A percentile compares a stretch with the other conserved stretches of the same genome.
These are phyloP conservation scores for Sordariomycetes sp. DNA, from an alignment of 2,329 filamentous ascomycete species.

Conservation along the genomic window DNA sequence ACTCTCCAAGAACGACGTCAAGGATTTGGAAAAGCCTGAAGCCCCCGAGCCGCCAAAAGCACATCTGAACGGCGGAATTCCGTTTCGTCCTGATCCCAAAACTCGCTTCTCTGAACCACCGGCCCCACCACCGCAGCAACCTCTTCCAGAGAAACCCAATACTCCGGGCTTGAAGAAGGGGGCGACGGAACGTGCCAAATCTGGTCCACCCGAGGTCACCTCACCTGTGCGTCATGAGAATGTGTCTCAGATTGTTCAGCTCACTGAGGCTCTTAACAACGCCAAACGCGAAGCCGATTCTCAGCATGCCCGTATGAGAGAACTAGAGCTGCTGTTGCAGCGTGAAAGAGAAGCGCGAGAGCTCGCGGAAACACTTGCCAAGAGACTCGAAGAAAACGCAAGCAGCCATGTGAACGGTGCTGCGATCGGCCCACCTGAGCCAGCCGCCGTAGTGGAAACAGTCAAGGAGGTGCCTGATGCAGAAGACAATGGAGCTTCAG, in stretches of 20 bases:
- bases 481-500: slow-evolving; percentile 10
- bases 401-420: slow-evolving; percentile 19
- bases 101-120: slow-evolving; percentile 87
- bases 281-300: slow-evolving; percentile 81
- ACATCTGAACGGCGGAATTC: slow-evolving; percentile 37
- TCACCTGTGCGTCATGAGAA: slow-evolving; percentile 53
- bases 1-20: slow-evolving; percentile 60
- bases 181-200: slow-evolving; percentile 66
- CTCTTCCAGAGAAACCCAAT: slow-evolving; percentile 88
- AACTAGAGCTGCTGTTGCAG: slow-evolving; percentile 64
- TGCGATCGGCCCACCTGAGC: slow-evolving; percentile 2
- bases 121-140: slow-evolving; percentile 86
- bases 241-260: slow-evolving; percentile 66
- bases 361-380: slow-evolving; percentile 73
- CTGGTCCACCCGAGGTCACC: slow-evolving; percentile 40
- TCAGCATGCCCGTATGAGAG: slow-evolving; percentile 71
- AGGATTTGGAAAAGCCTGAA: slow-evolving; percentile 45
- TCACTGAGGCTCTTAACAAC: slow-evolving; percentile 76
- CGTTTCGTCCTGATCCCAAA: slow-evolving; percentile 65
- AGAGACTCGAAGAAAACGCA: slow-evolving; percentile 53
- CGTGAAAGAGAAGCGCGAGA: slow-evolving; percentile 77
- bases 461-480: background rate
- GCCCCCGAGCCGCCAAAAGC: slow-evolving; percentile 34
- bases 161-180: slow-evolving; percentile 63
- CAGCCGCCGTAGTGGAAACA: background rate